Evolutionary conservation across 176 grass and related monocot species (phyloP), one percentile per base, ranked within the genome.

Genomic region (Paspalum vaginatum): DNA sequence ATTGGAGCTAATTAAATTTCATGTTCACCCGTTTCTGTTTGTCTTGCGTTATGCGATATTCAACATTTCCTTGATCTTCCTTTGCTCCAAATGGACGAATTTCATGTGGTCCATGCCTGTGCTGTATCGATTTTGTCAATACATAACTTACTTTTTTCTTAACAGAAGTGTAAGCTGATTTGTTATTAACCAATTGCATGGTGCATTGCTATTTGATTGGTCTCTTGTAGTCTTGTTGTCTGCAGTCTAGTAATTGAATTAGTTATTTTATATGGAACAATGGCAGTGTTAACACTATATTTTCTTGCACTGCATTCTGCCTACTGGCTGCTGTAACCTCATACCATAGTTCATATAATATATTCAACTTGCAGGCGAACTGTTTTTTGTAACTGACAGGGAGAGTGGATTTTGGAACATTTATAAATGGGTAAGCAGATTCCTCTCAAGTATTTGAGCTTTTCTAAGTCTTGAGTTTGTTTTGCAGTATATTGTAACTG

Each of bases 371-470:
- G 61, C 58, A 98, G 92, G 95, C 38, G 92, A 98, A 83, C 66
- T 98, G n/a, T 98, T 94, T 83, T 98, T 94, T 75, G 77, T 98
- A 77, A 92, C 88, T 26, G 95, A 98, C 79, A 92, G 92, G 81
- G 83, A 77, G 39, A 92, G 77, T 85, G 95, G 95, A 66, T 94
- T 94, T 64, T 98, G 95, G 95, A 98, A 98, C 43, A 91, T 98
- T 61, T 88, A 92, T 74, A 98, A 87, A 98, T 98, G 92, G 92
- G 95, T 98, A 88, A 82, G 68, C 47, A 50, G 38, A 80, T 65
- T 62, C 83, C 41, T 79, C 27, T 68, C 17, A 53, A 63, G 38
- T 44, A 32, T 56, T 66, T 51, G 54, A 7, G 22, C 62, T 68
- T 57, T 69, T 48, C 41, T 2, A 65, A 32, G 45, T 44, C 41